Percentiles rank a stretch among this genome's conserved stretches.
Conservation (phyloP, 371 early-diverging fungal species). For the Enteropsectra breve region DNA sequence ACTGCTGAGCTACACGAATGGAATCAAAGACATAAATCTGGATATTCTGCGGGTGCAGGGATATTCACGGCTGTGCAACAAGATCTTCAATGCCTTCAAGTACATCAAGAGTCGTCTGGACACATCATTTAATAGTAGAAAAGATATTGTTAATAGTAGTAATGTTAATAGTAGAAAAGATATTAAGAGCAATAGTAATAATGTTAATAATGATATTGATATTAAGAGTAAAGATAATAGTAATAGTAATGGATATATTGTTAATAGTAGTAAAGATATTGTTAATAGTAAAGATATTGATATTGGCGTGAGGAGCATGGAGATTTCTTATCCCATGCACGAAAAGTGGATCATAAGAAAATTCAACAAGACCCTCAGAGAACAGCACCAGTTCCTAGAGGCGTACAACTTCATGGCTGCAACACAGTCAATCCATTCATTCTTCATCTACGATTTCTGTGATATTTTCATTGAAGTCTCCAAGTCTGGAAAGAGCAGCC, state of each 20-base stretch:
- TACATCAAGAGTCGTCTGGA: slow-evolving; percentile 27
- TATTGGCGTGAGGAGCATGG: too few species aligned
- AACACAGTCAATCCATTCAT: slow-evolving; percentile 74
- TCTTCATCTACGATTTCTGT: slow-evolving; percentile 90
- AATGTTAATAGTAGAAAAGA: neutral
- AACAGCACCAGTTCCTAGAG: slow-evolving; percentile 67
- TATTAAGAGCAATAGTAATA: slow-evolving; percentile 5
- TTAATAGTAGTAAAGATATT: neutral
- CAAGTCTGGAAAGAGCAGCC: slow-evolving; percentile 53
- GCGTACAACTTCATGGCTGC: slow-evolving; percentile 85
- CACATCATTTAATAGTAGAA: neutral
- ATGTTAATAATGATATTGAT: neutral
- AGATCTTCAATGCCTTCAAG: slow-evolving; percentile 82
- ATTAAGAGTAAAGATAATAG: neutral
- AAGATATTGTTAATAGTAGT: too few species aligned
- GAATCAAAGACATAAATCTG: slow-evolving; percentile 83
- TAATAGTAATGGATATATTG: neutral
- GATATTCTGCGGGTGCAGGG: slow-evolving; percentile 89
- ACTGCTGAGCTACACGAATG: slow-evolving; percentile 74
- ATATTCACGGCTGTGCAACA: slow-evolving; percentile 97
- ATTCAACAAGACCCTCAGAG: slow-evolving; percentile 70
- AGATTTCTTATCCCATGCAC: too few species aligned
- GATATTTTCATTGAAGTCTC: slow-evolving; percentile 80
- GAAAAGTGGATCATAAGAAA: slow-evolving; percentile 76
- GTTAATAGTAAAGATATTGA: too few species aligned